A percentile compares a stretch with the other conserved stretches of the same genome.
These are phyloP conservation scores for Tulasnella sp. DNA, from an alignment of 768 basidiomycete genomes.

Conservation along the genomic window DNA sequence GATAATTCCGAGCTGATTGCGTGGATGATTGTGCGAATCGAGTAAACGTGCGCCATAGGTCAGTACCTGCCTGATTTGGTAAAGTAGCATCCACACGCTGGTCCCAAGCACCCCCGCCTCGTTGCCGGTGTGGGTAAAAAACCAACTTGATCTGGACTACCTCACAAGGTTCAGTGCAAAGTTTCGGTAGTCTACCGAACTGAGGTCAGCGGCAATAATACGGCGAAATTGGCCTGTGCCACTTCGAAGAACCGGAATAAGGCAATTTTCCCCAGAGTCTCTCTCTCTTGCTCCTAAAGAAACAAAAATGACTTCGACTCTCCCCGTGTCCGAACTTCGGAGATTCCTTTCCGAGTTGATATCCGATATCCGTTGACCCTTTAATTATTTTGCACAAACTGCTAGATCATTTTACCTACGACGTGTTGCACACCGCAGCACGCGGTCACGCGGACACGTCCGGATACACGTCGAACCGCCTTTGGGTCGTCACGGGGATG, in stretches of 20 bases:
- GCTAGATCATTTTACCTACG: too few relatives aligned
- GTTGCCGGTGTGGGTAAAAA: slow-evolving; percentile 1
- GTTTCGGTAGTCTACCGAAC: slow-evolving; percentile 7
- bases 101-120: slow-evolving; percentile 9
- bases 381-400: neutral
- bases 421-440: too few relatives aligned
- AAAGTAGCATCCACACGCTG: neutral
- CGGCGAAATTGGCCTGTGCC: neutral
- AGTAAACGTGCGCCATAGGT: neutral
- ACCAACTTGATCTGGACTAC: neutral
- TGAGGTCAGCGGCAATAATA: neutral
- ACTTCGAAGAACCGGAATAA: neutral
- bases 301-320: too few relatives aligned
- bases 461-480: slow-evolving; percentile 88
- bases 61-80: neutral
- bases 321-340: neutral
- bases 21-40: neutral
- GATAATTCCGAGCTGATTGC: neutral
- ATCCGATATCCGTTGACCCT: neutral
- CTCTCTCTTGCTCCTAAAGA: neutral
- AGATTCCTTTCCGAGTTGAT: neutral
- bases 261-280: neutral
- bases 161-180: neutral
- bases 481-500: slow-evolving; percentile 87
- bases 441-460: slow-evolving; percentile 51